These are phyloP conservation scores for Arachis monticola DNA, from an alignment of 331 rosid genomes.

Conservation along the genomic window DNA sequence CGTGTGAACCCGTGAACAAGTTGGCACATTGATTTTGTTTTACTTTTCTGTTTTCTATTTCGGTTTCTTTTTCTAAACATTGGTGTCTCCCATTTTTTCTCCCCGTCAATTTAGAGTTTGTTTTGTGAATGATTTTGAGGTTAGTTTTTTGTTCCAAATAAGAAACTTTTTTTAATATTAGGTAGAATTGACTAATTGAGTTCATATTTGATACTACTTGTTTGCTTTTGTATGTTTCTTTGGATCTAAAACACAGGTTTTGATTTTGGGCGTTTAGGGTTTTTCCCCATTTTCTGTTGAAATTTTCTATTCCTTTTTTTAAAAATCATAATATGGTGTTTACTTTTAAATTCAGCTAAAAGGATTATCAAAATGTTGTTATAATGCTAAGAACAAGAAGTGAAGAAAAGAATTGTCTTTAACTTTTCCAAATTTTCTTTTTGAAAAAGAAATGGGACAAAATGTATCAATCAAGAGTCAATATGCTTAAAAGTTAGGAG, in stretches of 20 bases:
- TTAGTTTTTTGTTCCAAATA: not conserved
- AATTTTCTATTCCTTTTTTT: no score
- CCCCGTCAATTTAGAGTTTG: slow-evolving; percentile 18
- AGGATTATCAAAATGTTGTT: no score
- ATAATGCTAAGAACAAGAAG: no score
- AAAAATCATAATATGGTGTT: not conserved
- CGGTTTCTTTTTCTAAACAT: not conserved
- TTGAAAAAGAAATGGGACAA: no score
- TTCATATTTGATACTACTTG: not conserved
- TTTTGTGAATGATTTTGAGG: slow-evolving; percentile 1
- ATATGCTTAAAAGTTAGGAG: not conserved
- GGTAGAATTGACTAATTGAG: no score
- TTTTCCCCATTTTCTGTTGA: not conserved
- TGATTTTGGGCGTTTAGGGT: not conserved
- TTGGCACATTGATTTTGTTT: slow-evolving; percentile 2
- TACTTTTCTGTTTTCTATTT: slow-evolving; percentile 23
- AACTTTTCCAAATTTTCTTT: no score
- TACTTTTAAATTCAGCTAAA: not conserved
- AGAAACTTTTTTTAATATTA: not conserved
- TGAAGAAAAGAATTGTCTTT: no score
- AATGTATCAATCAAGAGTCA: no score
- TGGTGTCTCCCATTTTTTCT: slow-evolving; percentile 15
- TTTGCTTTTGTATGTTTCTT: not conserved
- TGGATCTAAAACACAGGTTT: not conserved
- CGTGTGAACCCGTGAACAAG: slow-evolving; percentile 50